Evolutionary conservation across 2,329 filamentous ascomycete species (phyloP).

Genomic region (Pseudogymnoascus sp.): DNA sequence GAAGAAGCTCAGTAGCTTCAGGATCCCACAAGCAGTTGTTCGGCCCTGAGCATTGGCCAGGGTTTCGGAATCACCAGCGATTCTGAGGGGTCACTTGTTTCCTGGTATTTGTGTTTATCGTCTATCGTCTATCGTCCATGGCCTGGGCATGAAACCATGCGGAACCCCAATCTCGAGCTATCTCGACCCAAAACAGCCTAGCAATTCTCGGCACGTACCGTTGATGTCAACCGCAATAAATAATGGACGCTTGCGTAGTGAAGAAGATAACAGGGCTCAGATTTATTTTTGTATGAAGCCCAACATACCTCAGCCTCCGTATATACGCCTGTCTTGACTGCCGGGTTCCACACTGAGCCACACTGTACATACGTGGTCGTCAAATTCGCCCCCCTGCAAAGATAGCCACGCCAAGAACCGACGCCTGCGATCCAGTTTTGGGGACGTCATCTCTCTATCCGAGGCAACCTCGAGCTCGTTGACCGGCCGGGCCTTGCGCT

Average conservation of each 20-base stretch:
- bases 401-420: conserved; percentile 1
- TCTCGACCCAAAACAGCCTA: conserved; percentile 4
- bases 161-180: not conserved
- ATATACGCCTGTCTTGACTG: not conserved
- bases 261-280: not conserved
- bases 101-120: not conserved
- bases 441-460: conserved; percentile 1
- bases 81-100: not conserved
- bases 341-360: not conserved
- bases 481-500: not conserved
- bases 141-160: not conserved
- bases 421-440: not conserved
- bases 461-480: not conserved
- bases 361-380: not conserved
- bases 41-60: not conserved
- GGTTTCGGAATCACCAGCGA: not conserved
- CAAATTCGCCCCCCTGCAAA: not conserved
- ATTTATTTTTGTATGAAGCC: not conserved
- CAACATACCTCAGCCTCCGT: not conserved
- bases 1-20: not conserved
- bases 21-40: conserved; percentile 1
- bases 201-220: conserved; percentile 4
- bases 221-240: conserved; percentile 7
- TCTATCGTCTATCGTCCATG: not conserved
- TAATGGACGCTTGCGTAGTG: not conserved